phyloP scores from a whole-genome alignment of 1,284 basidiomycete genomes.

The Rhizoctonia solani region DNA sequence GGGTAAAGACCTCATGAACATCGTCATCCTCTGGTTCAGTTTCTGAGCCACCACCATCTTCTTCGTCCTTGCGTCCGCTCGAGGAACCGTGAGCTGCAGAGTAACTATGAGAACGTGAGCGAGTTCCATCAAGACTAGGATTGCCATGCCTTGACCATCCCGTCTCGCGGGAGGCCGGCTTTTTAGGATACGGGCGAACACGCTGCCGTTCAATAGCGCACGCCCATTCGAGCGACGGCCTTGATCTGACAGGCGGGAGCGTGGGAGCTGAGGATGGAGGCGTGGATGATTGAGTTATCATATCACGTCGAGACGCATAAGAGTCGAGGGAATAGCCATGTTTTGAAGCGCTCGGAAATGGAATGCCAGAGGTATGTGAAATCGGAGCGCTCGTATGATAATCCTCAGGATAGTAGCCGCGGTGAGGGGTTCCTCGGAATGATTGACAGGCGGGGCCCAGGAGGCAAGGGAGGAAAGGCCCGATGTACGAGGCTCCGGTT shows the following conservation, averaged over 20 bases:
- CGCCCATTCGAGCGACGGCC: conserved; percentile 28
- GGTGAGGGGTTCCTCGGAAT: conserved; percentile 17
- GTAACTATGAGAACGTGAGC: conserved; percentile 31
- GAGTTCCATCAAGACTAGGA: conserved; percentile 8
- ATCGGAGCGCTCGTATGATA: background rate
- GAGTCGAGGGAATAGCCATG: conserved; percentile 27
- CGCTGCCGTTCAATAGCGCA: conserved; percentile 28
- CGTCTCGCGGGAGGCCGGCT: conserved; percentile 15
- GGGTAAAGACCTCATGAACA: conserved; percentile 19
- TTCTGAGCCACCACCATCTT: conserved; percentile 16
- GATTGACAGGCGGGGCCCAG: background rate
- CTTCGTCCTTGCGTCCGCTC: conserved; percentile 23
- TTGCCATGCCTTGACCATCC: conserved; percentile 26
- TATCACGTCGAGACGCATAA: conserved; percentile 23
- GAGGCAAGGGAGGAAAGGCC: conserved; percentile 21
- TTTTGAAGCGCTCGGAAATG: conserved; percentile 27
- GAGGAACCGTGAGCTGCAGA: conserved; percentile 5
- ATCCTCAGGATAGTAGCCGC: conserved; percentile 15
- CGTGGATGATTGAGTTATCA: conserved; percentile 15
- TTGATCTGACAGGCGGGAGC: conserved; percentile 9
- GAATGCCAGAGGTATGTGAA: conserved; percentile 8
- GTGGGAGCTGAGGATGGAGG: conserved; percentile 11
- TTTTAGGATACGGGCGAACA: conserved; percentile 31
- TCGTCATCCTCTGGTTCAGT: conserved; percentile 29
- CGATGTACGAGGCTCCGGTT: conserved; percentile 13